Conservation (phyloP, 2,329 filamentous ascomycete species). For the Penicillium sp. region DNA sequence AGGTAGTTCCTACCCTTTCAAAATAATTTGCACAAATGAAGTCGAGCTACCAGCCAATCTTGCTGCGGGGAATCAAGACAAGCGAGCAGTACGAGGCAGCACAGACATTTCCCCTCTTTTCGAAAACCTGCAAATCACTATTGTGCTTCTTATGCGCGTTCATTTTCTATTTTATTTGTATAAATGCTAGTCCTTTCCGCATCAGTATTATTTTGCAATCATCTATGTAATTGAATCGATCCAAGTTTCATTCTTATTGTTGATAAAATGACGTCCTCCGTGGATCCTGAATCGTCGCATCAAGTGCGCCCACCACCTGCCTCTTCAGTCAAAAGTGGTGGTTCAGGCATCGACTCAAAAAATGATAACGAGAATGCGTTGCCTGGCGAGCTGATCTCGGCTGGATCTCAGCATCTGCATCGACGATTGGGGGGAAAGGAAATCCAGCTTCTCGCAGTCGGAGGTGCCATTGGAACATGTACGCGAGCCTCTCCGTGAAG, state of each 20-base stretch:
- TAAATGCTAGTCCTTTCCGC: too few relatives aligned
- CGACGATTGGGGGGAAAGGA: slow-evolving; percentile 32
- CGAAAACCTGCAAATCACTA: not conserved
- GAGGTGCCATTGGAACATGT: slow-evolving; percentile 42
- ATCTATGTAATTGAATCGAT: not conserved
- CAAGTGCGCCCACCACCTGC: not conserved
- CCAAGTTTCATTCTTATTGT: not conserved
- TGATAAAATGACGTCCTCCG: not conserved
- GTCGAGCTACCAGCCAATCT: too few relatives aligned
- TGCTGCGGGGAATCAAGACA: not conserved
- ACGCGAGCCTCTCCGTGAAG: slow-evolving; percentile 7
- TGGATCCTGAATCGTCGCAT: not conserved
- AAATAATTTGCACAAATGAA: not conserved
- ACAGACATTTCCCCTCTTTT: not conserved
- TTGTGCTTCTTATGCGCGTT: not conserved
- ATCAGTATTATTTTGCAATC: too few relatives aligned
- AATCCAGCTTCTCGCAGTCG: slow-evolving; percentile 40
- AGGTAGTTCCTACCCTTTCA: not conserved
- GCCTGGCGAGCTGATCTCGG: slow-evolving; percentile 21
- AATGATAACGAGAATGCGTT: slow-evolving; percentile 19
- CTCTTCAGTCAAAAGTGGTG: not conserved
- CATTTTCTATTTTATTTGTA: too few relatives aligned
- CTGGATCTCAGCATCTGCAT: slow-evolving; percentile 28
- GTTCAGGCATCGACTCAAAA: not conserved
- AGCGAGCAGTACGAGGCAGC: not conserved